phyloP scores from a whole-genome alignment of 139 green algal species.

The Closterium sp. region DNA sequence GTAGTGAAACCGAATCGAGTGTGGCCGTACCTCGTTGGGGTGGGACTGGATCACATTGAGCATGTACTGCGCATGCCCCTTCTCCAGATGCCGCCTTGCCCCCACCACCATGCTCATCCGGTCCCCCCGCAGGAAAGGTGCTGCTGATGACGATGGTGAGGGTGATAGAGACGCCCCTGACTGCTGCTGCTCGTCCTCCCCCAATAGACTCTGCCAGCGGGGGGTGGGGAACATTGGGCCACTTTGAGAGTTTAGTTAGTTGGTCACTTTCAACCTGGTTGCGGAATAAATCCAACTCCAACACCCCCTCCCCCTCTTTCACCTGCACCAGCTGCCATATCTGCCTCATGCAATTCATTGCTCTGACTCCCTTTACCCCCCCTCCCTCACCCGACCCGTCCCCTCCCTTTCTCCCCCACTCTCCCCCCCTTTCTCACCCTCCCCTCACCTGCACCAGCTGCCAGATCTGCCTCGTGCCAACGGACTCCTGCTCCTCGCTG shows the following conservation, averaged over 20 bases:
- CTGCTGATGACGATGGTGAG: not conserved
- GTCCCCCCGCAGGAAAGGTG: not conserved
- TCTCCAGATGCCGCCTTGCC: constrained; percentile 33
- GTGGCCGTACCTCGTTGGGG: constrained; percentile 1
- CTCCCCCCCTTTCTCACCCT: no score
- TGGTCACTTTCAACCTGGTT: no score
- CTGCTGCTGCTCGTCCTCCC: constrained; percentile 14
- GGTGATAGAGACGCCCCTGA: not conserved
- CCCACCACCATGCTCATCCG: constrained; percentile 11
- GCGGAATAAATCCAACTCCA: no score
- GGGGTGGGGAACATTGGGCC: not conserved
- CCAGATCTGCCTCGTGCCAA: not conserved
- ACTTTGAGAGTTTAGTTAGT: no score
- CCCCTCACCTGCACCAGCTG: not conserved
- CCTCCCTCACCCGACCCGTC: no score
- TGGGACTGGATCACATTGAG: constrained; percentile 36
- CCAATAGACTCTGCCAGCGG: not conserved
- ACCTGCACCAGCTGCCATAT: no score
- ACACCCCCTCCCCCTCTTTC: no score
- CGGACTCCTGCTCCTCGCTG: not conserved
- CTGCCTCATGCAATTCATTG: no score
- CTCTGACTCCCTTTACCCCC: no score
- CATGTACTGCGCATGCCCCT: constrained; percentile 38
- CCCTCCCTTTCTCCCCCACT: no score
- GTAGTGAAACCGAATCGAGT: no score